These are phyloP conservation scores for Coemansia sp. DNA, from an alignment of 192 early-diverging fungal genomes.

Conservation along the genomic window DNA sequence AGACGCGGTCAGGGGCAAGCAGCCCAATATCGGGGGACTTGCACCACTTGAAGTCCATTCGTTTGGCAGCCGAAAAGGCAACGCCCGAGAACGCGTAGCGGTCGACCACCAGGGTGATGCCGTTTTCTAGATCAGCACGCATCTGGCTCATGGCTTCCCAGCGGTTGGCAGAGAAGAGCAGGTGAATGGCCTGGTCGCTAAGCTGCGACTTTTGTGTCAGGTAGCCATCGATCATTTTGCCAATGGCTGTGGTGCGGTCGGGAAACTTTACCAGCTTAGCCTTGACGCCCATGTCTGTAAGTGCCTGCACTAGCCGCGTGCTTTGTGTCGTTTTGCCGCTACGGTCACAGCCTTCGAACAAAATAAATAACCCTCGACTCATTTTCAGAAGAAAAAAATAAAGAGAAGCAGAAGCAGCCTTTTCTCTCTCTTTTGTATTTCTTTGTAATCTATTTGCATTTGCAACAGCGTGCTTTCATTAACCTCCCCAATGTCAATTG, in stretches of 20 bases:
- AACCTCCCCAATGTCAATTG: conserved; percentile 31
- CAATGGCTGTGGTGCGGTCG: conserved; percentile 91
- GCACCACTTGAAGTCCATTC: conserved; percentile 85
- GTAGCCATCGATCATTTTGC: conserved; percentile 85
- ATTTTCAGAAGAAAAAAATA: conserved; percentile 2
- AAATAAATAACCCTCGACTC: conserved; percentile 77
- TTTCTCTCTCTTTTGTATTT: conserved; percentile 4
- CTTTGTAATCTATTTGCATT: neutral
- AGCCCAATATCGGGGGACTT: conserved; percentile 81
- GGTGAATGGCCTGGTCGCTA: conserved; percentile 81
- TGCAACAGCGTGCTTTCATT: conserved; percentile 3
- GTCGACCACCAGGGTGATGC: conserved; percentile 82
- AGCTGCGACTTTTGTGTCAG: conserved; percentile 66
- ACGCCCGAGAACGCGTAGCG: conserved; percentile 96
- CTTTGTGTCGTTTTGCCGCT: conserved; percentile 92
- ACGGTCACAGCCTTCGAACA: conserved; percentile 93
- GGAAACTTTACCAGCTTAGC: conserved; percentile 78
- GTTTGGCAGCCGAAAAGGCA: conserved; percentile 88
- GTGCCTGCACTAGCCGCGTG: conserved; percentile 59
- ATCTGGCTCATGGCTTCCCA: conserved; percentile 82
- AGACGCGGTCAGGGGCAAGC: conserved; percentile 77
- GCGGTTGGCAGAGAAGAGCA: conserved; percentile 95
- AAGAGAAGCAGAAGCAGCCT: neutral
- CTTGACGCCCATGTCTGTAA: conserved; percentile 49
- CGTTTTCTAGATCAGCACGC: conserved; percentile 58